Evolutionary conservation across 2,329 filamentous ascomycete genomes (phyloP), one percentile per base, ranked within the genome.

Genomic region (Aspergillus sp.): DNA sequence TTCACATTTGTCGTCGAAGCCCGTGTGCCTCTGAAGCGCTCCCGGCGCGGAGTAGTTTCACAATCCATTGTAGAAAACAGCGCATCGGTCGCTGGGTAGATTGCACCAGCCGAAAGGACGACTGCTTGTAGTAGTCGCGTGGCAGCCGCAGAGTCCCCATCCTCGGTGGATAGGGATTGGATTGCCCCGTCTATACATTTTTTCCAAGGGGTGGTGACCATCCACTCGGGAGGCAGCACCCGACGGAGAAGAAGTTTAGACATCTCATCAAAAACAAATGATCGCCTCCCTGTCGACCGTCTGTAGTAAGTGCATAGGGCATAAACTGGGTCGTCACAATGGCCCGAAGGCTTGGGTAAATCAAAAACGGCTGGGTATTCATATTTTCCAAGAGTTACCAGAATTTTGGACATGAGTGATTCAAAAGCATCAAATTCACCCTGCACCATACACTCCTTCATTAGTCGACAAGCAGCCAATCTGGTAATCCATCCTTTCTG

Each of bases 181-280:
- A 75, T 74, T 6, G 77, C 77, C 22, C 67, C 64, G 36, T 71
- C 68, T 65, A 78, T 67, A 59, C 72, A 75, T 6, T 62, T 61
- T 49, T 73, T 77, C 73, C 76, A 76, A 14, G 63, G 57, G 18
- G 64, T 71, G 14, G 76, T 78, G 46, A 75, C 74, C 70, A 78
- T 73, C 75, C 77, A 78, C 58, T 78, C 73, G 16, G 72, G 65
- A 11, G 75, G 74, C 12, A 78, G 20, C 4, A 64, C 65, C 6
- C 69, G 65, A 20, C 71, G 68, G n/a, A 60, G 45, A 32, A 78
- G 65, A 54, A 78, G 71, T 39, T 66, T 69, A n/a, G 71, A 64
- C 53, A 78, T 46, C 54, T 77, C 73, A 16, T 67, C 64, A 52
- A 73, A 76, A 22, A 72, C 65, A 58, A 68, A 78, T 46, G 69